Conservation (phyloP, 768 basidiomycete species). For the Boletus eberwhitei region DNA sequence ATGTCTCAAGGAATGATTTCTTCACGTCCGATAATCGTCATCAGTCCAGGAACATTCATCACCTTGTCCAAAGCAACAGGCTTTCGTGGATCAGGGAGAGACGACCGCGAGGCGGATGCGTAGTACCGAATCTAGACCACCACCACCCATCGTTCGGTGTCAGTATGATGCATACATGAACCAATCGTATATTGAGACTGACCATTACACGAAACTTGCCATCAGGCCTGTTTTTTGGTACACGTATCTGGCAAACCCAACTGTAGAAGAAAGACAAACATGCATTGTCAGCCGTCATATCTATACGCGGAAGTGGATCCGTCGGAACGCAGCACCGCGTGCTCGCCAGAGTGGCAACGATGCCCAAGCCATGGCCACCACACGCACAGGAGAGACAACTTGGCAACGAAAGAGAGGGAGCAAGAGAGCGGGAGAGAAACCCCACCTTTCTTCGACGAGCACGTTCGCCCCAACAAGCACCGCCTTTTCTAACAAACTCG, state of each 20-base stretch:
- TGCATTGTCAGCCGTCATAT: constrained; percentile 1
- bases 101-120: constrained; percentile 56
- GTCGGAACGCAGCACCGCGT: background rate
- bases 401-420: background rate
- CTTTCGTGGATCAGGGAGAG: constrained; percentile 50
- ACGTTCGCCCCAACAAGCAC: constrained; percentile 52
- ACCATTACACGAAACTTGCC: constrained; percentile 63
- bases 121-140: constrained; percentile 54
- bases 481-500: constrained; percentile 48
- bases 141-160: background rate
- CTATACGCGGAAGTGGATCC: background rate
- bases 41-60: constrained; percentile 64
- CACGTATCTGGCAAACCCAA: constrained; percentile 61
- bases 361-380: background rate
- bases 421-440: background rate
- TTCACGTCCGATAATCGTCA: constrained; percentile 61
- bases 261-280: constrained; percentile 31
- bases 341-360: background rate
- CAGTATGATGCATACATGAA: background rate
- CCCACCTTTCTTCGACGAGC: constrained; percentile 68
- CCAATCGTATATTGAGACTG: constrained; percentile 16
- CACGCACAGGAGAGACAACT: background rate
- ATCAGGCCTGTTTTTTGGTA: constrained; percentile 47
- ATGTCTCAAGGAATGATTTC: constrained; percentile 18
- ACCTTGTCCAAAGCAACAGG: constrained; percentile 63